Percentiles rank a stretch among this genome's conserved stretches.
phyloP scores from a whole-genome alignment of 352 stramenopile genomes.

The Porosira glacialis region DNA sequence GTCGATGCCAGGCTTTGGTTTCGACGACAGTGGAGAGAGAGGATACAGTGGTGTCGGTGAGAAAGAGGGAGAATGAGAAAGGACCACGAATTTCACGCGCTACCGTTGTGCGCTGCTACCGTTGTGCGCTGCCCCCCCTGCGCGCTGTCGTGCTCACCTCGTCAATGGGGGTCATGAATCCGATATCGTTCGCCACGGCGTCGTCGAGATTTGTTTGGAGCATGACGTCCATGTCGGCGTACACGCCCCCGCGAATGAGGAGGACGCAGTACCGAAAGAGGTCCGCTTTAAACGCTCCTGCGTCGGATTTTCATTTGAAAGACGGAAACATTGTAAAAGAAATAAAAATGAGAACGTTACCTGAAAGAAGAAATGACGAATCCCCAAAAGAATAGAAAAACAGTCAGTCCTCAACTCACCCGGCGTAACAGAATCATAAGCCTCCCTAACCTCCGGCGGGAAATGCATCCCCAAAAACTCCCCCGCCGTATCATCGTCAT shows the following conservation, averaged over 20 bases:
- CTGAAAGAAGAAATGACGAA: neutral
- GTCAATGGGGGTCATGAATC: slow-evolving; percentile 64
- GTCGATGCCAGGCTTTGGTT: slow-evolving; percentile 41
- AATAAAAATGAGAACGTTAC: too few relatives aligned
- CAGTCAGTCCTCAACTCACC: slow-evolving; percentile 29
- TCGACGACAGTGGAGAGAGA: too few relatives aligned
- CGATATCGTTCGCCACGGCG: slow-evolving; percentile 48
- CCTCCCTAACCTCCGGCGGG: slow-evolving; percentile 67
- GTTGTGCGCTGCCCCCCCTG: too few relatives aligned
- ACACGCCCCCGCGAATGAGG: slow-evolving; percentile 66
- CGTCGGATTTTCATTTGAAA: neutral
- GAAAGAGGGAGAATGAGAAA: too few relatives aligned
- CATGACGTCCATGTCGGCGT: slow-evolving; percentile 68
- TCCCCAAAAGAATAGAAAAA: neutral
- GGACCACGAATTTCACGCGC: too few relatives aligned
- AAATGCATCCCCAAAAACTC: slow-evolving; percentile 76
- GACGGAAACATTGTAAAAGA: too few relatives aligned
- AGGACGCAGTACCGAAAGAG: slow-evolving; percentile 80
- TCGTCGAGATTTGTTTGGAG: slow-evolving; percentile 63
- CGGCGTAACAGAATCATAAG: slow-evolving; percentile 72
- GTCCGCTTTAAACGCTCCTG: slow-evolving; percentile 77
- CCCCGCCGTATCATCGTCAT: slow-evolving; percentile 63
- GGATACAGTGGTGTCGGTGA: too few relatives aligned
- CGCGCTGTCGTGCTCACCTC: too few relatives aligned
- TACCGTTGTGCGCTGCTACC: too few relatives aligned